Evolutionary conservation across 176 grass and related monocot genomes (phyloP).

Genomic region (Oryza rufipogon): DNA sequence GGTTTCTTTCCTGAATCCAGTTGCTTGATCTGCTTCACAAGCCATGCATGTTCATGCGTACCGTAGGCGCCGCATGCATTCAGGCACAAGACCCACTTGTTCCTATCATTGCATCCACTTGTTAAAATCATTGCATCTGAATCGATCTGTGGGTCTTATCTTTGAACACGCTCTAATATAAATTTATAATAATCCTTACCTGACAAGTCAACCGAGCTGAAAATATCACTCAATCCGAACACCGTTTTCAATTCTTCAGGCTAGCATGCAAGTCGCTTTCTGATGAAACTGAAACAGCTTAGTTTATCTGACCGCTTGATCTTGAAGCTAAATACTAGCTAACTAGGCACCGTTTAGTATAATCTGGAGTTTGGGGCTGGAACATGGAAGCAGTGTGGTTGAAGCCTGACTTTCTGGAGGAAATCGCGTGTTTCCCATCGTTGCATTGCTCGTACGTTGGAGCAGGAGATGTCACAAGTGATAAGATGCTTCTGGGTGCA

Average conservation of each 20-base stretch:
- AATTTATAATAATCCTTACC: slow-evolving; percentile 15
- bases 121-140: slow-evolving; percentile 28
- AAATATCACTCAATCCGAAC: slow-evolving; percentile 42
- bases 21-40: slow-evolving; percentile 32
- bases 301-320: slow-evolving; percentile 22
- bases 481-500: slow-evolving; percentile 41
- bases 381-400: slow-evolving; percentile 22
- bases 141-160: slow-evolving; percentile 46
- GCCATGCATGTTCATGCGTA: neutral
- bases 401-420: slow-evolving; percentile 44
- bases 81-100: slow-evolving; percentile 25
- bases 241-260: neutral
- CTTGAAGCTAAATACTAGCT: neutral
- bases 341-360: neutral
- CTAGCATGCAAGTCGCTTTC: slow-evolving; percentile 27
- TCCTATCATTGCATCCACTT: slow-evolving; percentile 33
- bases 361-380: slow-evolving; percentile 24
- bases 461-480: slow-evolving; percentile 18
- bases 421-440: neutral
- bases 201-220: slow-evolving; percentile 29
- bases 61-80: neutral
- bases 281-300: neutral
- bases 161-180: slow-evolving; percentile 1
- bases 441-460: slow-evolving; percentile 32
- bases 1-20: slow-evolving; percentile 25